Evolutionary conservation across 768 basidiomycete genomes (phyloP).

Genomic region (Mycena venus): DNA sequence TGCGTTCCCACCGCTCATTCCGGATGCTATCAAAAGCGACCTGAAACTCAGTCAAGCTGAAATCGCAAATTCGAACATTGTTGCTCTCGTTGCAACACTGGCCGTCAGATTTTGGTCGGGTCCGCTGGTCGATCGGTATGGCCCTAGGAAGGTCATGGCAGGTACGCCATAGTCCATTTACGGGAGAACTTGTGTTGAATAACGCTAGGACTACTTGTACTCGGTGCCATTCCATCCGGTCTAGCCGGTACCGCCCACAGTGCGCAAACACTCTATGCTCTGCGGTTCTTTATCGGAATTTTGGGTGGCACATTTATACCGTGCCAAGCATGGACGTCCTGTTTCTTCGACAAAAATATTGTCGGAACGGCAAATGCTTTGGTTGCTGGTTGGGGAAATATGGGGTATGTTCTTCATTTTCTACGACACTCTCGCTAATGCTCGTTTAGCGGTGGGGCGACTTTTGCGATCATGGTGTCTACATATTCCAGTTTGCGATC

Average conservation of each 20-base stretch:
- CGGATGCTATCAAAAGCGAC: slow-evolving; percentile 67
- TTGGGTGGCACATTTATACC: slow-evolving; percentile 73
- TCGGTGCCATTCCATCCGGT: slow-evolving; percentile 72
- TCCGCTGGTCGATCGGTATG: slow-evolving; percentile 64
- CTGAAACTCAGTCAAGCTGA: slow-evolving; percentile 61
- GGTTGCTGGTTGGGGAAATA: slow-evolving; percentile 68
- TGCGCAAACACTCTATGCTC: slow-evolving; percentile 53
- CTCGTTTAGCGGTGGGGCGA: slow-evolving; percentile 56
- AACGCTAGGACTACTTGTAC: slow-evolving; percentile 52
- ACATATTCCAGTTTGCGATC: slow-evolving; percentile 56
- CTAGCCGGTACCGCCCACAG: slow-evolving; percentile 64
- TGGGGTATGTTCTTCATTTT: slow-evolving; percentile 44
- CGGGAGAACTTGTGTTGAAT: not conserved
- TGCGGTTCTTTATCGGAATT: slow-evolving; percentile 73
- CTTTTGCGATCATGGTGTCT: slow-evolving; percentile 70
- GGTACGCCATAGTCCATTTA: not conserved
- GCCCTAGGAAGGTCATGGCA: slow-evolving; percentile 70
- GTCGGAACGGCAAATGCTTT: slow-evolving; percentile 65
- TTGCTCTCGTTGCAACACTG: slow-evolving; percentile 62
- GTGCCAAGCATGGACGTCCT: slow-evolving; percentile 72
- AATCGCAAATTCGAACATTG: slow-evolving; percentile 66
- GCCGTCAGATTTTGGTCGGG: slow-evolving; percentile 62
- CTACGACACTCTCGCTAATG: not conserved
- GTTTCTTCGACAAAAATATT: slow-evolving; percentile 67
- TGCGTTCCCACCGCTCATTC: slow-evolving; percentile 72